phyloP scores from a whole-genome alignment of 352 stramenopile species.

The Plasmopara muralis region DNA sequence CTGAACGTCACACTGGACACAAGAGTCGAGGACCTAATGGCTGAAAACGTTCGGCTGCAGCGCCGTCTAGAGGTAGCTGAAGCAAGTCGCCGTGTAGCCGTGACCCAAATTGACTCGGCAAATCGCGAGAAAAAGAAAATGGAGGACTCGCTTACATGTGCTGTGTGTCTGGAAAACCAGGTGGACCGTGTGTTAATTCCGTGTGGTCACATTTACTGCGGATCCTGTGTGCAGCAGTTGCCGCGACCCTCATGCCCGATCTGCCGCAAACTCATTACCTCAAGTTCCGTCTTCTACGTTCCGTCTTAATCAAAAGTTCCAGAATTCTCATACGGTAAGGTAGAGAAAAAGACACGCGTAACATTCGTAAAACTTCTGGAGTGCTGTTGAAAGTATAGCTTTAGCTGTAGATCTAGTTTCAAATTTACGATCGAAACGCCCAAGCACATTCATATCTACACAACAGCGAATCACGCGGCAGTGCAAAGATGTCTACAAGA shows the following conservation, averaged over 20 bases:
- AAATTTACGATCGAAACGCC: too few relatives aligned
- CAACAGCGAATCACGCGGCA: too few relatives aligned
- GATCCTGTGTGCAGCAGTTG: conserved; percentile 51
- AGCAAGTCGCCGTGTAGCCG: conserved; percentile 46
- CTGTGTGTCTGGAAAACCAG: conserved; percentile 74
- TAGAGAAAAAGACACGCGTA: too few relatives aligned
- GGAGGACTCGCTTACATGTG: conserved; percentile 67
- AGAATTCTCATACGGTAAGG: background rate
- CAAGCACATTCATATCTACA: too few relatives aligned
- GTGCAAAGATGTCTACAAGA: too few relatives aligned
- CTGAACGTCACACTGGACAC: conserved; percentile 66
- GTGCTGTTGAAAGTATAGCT: too few relatives aligned
- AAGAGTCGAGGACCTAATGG: conserved; percentile 58
- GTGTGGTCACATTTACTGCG: conserved; percentile 80
- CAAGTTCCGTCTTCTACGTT: conserved; percentile 61
- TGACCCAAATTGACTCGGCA: conserved; percentile 55
- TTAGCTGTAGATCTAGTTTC: too few relatives aligned
- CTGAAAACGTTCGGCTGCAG: conserved; percentile 56
- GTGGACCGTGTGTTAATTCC: conserved; percentile 78
- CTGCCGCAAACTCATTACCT: conserved; percentile 53
- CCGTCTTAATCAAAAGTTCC: conserved; percentile 30
- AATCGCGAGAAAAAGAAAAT: conserved; percentile 70
- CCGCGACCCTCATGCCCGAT: conserved; percentile 61
- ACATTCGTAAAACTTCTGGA: too few relatives aligned
- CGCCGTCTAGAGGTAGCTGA: conserved; percentile 57